Evolutionary conservation across 768 basidiomycete species (phyloP).

Genomic region (Russula earlei): DNA sequence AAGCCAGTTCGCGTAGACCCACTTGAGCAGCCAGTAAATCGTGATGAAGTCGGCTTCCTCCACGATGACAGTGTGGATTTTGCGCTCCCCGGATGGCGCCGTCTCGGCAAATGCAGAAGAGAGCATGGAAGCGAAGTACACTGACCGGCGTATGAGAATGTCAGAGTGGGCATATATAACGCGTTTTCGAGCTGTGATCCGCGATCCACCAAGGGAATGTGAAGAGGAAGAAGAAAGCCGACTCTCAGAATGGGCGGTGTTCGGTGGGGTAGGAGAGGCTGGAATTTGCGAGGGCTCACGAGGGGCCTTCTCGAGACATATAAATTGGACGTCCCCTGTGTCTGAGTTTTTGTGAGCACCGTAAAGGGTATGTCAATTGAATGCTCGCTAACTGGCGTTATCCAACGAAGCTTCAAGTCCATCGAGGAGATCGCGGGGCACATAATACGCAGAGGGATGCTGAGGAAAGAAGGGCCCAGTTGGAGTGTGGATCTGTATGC

Average conservation of each 20-base stretch:
- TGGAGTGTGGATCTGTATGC: constrained; percentile 64
- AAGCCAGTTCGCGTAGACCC: constrained; percentile 67
- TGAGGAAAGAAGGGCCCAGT: constrained; percentile 47
- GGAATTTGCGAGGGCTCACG: constrained; percentile 24
- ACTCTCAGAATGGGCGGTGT: constrained; percentile 26
- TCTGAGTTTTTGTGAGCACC: constrained; percentile 28
- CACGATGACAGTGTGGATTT: constrained; percentile 56
- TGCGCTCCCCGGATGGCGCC: constrained; percentile 38
- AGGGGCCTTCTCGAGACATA: constrained; percentile 52
- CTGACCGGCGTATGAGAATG: constrained; percentile 62
- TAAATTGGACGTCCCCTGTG: constrained; percentile 69
- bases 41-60: constrained; percentile 74
- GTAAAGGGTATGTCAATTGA: neutral
- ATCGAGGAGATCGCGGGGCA: constrained; percentile 56
- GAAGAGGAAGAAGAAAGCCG: constrained; percentile 36
- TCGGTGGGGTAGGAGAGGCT: constrained; percentile 25
- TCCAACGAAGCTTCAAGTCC: constrained; percentile 65
- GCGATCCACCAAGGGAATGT: constrained; percentile 33
- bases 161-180: constrained; percentile 73
- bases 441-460: constrained; percentile 53
- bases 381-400: constrained; percentile 45
- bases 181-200: constrained; percentile 55
- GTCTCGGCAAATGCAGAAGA: constrained; percentile 62
- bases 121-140: constrained; percentile 72
- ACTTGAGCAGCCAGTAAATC: constrained; percentile 71